Percentiles rank a stretch among this genome's conserved stretches.
These are phyloP conservation scores for Ambrosiella xylebori DNA, from an alignment of 2,329 filamentous ascomycete genomes.

Conservation along the genomic window DNA sequence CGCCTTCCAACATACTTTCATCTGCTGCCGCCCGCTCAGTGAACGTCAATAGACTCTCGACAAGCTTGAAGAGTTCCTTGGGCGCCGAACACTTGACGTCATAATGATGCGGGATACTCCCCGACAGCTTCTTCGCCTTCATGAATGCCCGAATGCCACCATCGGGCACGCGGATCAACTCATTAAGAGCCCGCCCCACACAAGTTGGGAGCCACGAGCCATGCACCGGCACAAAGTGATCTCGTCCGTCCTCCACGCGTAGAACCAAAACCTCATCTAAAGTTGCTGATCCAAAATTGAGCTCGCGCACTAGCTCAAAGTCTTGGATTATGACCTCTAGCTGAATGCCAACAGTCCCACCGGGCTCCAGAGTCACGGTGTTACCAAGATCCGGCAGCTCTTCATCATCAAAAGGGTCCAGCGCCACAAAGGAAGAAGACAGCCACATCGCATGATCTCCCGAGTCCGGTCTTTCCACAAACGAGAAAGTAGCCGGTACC, in stretches of 20 bases:
- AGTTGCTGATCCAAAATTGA: constrained; percentile 50
- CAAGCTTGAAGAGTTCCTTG: constrained; percentile 75
- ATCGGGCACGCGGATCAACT: constrained; percentile 69
- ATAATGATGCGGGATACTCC: constrained; percentile 36
- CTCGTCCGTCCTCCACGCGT: constrained; percentile 64
- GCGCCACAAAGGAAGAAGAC: constrained; percentile 43
- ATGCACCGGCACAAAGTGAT: constrained; percentile 76
- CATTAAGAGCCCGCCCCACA: constrained; percentile 73
- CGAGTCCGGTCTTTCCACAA: constrained; percentile 52
- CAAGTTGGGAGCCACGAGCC: constrained; percentile 66
- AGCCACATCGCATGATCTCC: constrained; percentile 46
- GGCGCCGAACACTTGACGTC: constrained; percentile 64
- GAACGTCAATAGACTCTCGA: constrained; percentile 51
- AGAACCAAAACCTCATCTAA: constrained; percentile 82
- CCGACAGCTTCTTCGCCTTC: constrained; percentile 22
- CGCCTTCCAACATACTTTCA: constrained; percentile 41
- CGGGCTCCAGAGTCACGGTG: constrained; percentile 59
- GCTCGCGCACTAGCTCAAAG: constrained; percentile 42
- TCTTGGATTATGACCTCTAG: constrained; percentile 51
- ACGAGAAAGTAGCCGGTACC: constrained; percentile 60
- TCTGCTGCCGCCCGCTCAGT: constrained; percentile 42
- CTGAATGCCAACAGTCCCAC: constrained; percentile 58
- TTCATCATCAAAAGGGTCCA: constrained; percentile 21
- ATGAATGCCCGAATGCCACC: constrained; percentile 51
- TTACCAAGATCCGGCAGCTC: constrained; percentile 21